Evolutionary conservation across 139 green algal species (phyloP).

Genomic region (Raphidocelis subcapitata): DNA sequence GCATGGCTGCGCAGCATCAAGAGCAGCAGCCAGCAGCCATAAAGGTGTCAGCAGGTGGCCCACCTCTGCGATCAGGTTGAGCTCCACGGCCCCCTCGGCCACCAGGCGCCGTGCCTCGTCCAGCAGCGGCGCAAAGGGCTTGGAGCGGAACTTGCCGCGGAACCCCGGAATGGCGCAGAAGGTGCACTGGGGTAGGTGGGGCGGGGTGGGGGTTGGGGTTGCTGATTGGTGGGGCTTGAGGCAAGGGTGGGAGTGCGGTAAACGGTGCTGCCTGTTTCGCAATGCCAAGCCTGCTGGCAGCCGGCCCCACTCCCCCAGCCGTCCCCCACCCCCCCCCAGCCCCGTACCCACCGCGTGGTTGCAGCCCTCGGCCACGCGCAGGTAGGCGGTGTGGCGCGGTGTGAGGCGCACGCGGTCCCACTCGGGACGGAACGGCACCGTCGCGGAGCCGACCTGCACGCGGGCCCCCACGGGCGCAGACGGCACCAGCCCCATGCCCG

Average conservation of each 20-base stretch:
- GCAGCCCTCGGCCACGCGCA: slow-evolving; percentile 91
- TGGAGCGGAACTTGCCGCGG: slow-evolving; percentile 87
- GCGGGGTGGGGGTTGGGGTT: too few relatives aligned
- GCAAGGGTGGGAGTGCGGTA: too few relatives aligned
- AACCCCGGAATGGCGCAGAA: slow-evolving; percentile 93
- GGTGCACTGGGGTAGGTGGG: too few relatives aligned
- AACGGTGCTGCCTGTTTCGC: too few relatives aligned
- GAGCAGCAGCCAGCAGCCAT: too few relatives aligned
- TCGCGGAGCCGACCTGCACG: slow-evolving; percentile 72
- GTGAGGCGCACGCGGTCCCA: slow-evolving; percentile 73
- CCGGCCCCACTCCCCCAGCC: too few relatives aligned
- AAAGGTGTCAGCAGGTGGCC: too few relatives aligned
- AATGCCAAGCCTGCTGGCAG: too few relatives aligned
- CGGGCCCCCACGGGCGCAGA: not conserved
- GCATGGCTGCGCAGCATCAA: too few relatives aligned
- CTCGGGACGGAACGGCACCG: slow-evolving; percentile 82
- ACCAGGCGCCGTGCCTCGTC: slow-evolving; percentile 73
- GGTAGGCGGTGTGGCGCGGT: slow-evolving; percentile 81
- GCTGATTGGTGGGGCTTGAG: too few relatives aligned
- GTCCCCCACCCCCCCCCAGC: too few relatives aligned
- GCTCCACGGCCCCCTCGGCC: slow-evolving; percentile 70
- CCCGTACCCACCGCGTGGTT: too few relatives aligned
- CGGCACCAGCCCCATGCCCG: not conserved
- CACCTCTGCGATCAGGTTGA: slow-evolving; percentile 89
- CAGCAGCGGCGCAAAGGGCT: slow-evolving; percentile 52